Conservation (phyloP, 768 basidiomycete genomes). For the Zangia roseola region DNA sequence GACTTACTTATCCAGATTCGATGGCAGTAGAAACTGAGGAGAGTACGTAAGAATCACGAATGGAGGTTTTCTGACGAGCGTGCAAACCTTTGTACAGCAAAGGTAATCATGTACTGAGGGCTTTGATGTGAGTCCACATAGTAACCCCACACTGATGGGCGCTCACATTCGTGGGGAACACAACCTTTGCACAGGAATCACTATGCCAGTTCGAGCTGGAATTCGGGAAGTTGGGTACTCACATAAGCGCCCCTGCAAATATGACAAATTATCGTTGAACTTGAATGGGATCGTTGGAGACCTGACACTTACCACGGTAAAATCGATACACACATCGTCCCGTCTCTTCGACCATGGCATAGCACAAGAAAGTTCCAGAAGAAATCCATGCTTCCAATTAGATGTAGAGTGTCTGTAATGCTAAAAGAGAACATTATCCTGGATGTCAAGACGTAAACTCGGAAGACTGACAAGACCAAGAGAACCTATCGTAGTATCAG, state of each 20-base stretch:
- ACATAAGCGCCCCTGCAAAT: slow-evolving; percentile 10
- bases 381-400: slow-evolving; percentile 3
- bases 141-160: not conserved
- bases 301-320: slow-evolving; percentile 13
- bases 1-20: slow-evolving; percentile 19
- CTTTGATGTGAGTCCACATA: not conserved
- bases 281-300: not conserved
- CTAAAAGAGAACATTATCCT: slow-evolving; percentile 1
- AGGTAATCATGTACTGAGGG: slow-evolving; percentile 3
- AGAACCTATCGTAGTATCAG: slow-evolving; percentile 5
- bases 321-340: not conserved
- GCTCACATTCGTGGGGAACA: slow-evolving; percentile 9
- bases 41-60: not conserved
- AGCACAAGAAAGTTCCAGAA: slow-evolving; percentile 3
- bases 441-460: no score
- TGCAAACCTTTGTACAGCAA: slow-evolving; percentile 14
- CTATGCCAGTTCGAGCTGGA: no score
- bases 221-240: not conserved
- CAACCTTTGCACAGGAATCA: no score
- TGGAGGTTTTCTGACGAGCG: not conserved
- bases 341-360: slow-evolving; percentile 1
- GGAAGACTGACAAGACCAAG: slow-evolving; percentile 9
- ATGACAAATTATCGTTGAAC: not conserved
- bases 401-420: slow-evolving; percentile 1
- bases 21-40: slow-evolving; percentile 15